Evolutionary conservation across 208 protist species (phyloP).

Genomic region (Acanthamoeba culbertsoni): DNA sequence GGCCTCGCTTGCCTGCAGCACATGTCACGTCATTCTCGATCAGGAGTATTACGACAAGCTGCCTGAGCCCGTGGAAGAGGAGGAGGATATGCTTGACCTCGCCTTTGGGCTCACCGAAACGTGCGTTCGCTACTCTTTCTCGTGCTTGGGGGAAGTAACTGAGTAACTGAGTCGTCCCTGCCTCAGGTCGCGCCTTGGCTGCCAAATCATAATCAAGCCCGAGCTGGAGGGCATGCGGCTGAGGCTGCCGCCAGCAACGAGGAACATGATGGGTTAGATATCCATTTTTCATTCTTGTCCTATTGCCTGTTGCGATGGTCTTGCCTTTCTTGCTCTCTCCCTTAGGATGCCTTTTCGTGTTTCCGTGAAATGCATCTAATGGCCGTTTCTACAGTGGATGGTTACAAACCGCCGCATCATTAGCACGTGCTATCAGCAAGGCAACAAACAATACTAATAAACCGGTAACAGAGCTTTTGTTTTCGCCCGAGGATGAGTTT

Average conservation of each 20-base stretch:
- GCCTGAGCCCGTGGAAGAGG: slow-evolving; percentile 91
- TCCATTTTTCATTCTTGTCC: not conserved
- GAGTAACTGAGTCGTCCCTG: too few relatives aligned
- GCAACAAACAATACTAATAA: too few relatives aligned
- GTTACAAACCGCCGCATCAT: not conserved
- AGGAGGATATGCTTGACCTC: slow-evolving; percentile 80
- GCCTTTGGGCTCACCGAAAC: slow-evolving; percentile 77
- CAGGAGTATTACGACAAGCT: slow-evolving; percentile 89
- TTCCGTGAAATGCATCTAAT: not conserved
- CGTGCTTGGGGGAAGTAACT: not conserved
- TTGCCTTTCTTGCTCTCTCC: not conserved
- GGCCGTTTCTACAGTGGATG: not conserved
- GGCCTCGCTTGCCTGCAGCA: slow-evolving; percentile 94
- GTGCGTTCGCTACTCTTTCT: not conserved
- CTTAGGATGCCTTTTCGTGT: not conserved
- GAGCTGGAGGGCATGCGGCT: slow-evolving; percentile 73
- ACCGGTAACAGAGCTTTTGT: too few relatives aligned
- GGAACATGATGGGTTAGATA: slow-evolving; percentile 63
- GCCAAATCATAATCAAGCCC: slow-evolving; percentile 71
- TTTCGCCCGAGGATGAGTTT: too few relatives aligned
- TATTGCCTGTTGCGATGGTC: not conserved
- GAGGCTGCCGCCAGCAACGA: slow-evolving; percentile 64
- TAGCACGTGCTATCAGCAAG: not conserved
- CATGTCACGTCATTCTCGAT: slow-evolving; percentile 96
- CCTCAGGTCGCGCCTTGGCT: slow-evolving; percentile 74